Conservation (phyloP, 129 eudicot genomes). For the Helianthus tuberosus region DNA sequence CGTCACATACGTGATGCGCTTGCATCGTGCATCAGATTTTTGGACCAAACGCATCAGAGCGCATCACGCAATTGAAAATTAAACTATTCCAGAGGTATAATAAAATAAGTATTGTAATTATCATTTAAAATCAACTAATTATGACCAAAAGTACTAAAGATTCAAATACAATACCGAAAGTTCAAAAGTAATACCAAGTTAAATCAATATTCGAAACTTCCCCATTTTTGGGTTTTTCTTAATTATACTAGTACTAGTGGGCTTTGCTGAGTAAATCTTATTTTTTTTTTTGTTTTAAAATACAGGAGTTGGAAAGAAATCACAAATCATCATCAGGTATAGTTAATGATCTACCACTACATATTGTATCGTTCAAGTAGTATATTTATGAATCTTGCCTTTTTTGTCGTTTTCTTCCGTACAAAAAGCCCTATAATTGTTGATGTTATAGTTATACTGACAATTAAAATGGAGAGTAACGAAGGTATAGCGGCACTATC, state of each 20-base stretch:
- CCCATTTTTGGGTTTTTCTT: not conserved
- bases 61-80: no score
- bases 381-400: not conserved
- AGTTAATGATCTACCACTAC: not conserved
- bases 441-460: not conserved
- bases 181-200: no score
- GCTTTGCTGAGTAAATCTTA: constrained; percentile 6
- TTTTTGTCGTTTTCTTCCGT: no score
- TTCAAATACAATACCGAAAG: no score
- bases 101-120: no score
- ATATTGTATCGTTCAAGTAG: not conserved
- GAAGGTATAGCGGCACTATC: no score
- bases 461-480: not conserved
- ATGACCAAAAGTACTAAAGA: no score
- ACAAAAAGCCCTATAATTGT: not conserved
- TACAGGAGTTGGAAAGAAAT: constrained; percentile 90
- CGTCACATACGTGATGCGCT: no score
- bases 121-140: no score
- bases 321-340: constrained; percentile 82
- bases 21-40: no score
- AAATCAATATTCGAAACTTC: not conserved
- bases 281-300: not conserved
- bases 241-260: not conserved
- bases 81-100: no score
- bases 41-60: no score